phyloP scores from a whole-genome alignment of 495 filamentous ascomycete genomes.

The Venustampulla echinocandica region DNA sequence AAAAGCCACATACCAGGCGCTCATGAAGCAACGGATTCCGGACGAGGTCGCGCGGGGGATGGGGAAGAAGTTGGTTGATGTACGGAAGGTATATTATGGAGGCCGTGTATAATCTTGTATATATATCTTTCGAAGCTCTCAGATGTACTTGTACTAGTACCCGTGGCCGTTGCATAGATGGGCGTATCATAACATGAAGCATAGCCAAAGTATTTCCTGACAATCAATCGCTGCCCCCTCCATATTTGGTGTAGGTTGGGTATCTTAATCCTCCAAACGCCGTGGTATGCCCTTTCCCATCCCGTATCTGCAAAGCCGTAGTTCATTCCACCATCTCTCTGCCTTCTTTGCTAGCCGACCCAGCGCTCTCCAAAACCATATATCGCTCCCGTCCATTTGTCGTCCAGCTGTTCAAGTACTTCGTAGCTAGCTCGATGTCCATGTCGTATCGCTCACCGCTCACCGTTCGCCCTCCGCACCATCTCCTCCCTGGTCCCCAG shows the following conservation, averaged over 20 bases:
- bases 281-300: conserved; percentile 23
- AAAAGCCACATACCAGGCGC: conserved; percentile 77
- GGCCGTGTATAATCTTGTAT: conserved; percentile 35
- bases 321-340: neutral
- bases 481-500: conserved; percentile 48
- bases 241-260: conserved; percentile 17
- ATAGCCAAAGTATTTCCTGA: conserved; percentile 20
- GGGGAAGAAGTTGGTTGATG: conserved; percentile 91
- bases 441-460: too few species aligned
- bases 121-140: conserved; percentile 6
- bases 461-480: conserved; percentile 26
- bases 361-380: too few species aligned
- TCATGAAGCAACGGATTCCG: conserved; percentile 73
- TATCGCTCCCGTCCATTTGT: too few species aligned
- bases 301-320: neutral
- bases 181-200: conserved; percentile 27
- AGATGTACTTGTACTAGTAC: conserved; percentile 18
- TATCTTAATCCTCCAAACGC: conserved; percentile 30
- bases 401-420: too few species aligned
- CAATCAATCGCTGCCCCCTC: conserved; percentile 5
- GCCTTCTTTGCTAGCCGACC: conserved; percentile 10
- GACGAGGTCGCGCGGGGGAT: conserved; percentile 79
- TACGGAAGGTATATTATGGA: conserved; percentile 94
- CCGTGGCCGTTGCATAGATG: conserved; percentile 20
- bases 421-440: too few species aligned